Base-by-base conservation (phyloP, 441 rosid species). In the Erodium texanum region DNA sequence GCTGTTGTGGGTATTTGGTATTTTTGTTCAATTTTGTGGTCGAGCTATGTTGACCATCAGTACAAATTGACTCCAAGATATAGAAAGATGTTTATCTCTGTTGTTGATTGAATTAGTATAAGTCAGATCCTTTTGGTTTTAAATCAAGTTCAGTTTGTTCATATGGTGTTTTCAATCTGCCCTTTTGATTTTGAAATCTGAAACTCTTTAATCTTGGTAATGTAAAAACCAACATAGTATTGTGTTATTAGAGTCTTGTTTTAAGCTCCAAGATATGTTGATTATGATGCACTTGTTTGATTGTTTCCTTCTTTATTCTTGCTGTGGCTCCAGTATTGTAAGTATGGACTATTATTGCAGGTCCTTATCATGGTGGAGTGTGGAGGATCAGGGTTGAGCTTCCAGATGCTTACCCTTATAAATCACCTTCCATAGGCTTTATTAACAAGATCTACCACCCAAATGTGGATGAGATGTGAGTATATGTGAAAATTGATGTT, bases 361-460 rank as follows among this genome's bases (percentile, higher is more conserved):
- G 93, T 76, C 79, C 81, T 71, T 87, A 87, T 75, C 78, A 82
- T 74, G 89, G 85, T 62, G 90, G 89, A 75, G 80, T 85, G 61
- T 87, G 93, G 93, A 86, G 79, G 83, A 80, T 87, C 73, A 80
- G 86, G 71, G 89, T 88, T 50, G 90, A 84, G 80, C 82, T 88
- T 54, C 89, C 93, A 5, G 89, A 86, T 84, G 89, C 89, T 79
- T 87, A 86, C 81, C 93, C 93, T 67, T 86, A 84, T 67, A 87
- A 86, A 78, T 86, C 93, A 74, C 93, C 93, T 38, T 87, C 89
- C 14, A 78, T 87, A 64, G 89, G 90, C 62, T 87, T 87, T 81
- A 75, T 87, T 24, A 85, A 87, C 71, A 85, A 85, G 70, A 85
- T 87, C 36, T 87, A 85, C 77, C 93, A 87, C 76, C 93, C 93